phyloP scores from a whole-genome alignment of 805 yeast genomes.

The Wickerhamomyces hampshirensis region DNA sequence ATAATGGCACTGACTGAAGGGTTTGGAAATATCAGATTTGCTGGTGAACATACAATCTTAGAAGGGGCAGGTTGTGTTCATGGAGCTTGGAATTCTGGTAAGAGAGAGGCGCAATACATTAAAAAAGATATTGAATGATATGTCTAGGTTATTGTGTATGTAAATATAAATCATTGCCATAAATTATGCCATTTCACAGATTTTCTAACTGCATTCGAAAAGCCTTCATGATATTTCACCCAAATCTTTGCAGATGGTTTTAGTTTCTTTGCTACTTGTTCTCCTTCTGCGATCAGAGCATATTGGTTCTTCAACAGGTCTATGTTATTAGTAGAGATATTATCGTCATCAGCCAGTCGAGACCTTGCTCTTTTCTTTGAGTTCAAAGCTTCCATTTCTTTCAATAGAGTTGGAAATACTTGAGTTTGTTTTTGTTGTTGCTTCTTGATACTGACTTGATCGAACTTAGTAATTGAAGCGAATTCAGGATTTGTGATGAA shows the following conservation, averaged over 20 bases:
- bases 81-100: slow-evolving; percentile 82
- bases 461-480: slow-evolving; percentile 19
- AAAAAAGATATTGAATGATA: slow-evolving; percentile 11
- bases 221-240: slow-evolving; percentile 93
- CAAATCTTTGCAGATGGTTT: slow-evolving; percentile 44
- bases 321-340: slow-evolving; percentile 13
- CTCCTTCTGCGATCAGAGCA: slow-evolving; percentile 24
- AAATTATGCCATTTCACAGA: slow-evolving; percentile 73
- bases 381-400: slow-evolving; percentile 26
- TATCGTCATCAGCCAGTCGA: slow-evolving; percentile 13
- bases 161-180: slow-evolving; percentile 35
- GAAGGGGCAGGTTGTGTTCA: slow-evolving; percentile 93
- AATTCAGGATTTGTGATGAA: slow-evolving; percentile 22
- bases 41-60: slow-evolving; percentile 83
- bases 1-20: slow-evolving; percentile 61
- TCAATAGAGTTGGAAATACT: slow-evolving; percentile 19
- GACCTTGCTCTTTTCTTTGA: slow-evolving; percentile 29
- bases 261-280: slow-evolving; percentile 25
- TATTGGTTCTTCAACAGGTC: slow-evolving; percentile 40
- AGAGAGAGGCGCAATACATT: slow-evolving; percentile 45
- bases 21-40: slow-evolving; percentile 62
- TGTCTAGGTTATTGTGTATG: background rate
- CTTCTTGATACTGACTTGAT: slow-evolving; percentile 11
- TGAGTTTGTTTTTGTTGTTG: slow-evolving; percentile 20
- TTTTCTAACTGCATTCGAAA: slow-evolving; percentile 85